Evolutionary conservation across 805 yeast species (phyloP).

Genomic region (Candida hungchunana): DNA sequence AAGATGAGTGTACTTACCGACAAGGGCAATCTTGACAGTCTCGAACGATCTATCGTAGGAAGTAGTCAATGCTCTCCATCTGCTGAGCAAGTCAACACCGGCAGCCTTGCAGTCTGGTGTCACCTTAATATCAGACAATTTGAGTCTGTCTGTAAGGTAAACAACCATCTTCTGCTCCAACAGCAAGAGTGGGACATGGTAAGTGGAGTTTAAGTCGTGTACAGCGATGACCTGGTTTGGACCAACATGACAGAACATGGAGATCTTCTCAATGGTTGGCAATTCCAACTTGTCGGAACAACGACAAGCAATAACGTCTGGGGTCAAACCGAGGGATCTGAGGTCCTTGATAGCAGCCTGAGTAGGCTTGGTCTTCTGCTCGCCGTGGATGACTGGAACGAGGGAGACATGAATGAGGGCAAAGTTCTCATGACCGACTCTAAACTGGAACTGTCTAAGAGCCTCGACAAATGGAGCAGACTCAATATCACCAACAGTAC

Average conservation of each 20-base stretch:
- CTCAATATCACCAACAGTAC: slow-evolving; percentile 99
- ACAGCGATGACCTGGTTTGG: slow-evolving; percentile 97
- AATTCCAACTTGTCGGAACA: slow-evolving; percentile 78
- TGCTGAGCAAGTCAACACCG: slow-evolving; percentile 66
- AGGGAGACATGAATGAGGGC: slow-evolving; percentile 94
- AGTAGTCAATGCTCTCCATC: slow-evolving; percentile 78
- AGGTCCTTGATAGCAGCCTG: slow-evolving; percentile 98
- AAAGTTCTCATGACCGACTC: slow-evolving; percentile 91
- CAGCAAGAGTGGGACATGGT: slow-evolving; percentile 91
- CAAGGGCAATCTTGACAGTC: slow-evolving; percentile 89
- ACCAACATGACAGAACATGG: slow-evolving; percentile 99
- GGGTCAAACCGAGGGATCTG: slow-evolving; percentile 90
- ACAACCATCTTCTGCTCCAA: slow-evolving; percentile 81
- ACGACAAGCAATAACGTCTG: slow-evolving; percentile 98
- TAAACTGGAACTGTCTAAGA: slow-evolving; percentile 95
- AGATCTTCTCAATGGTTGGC: slow-evolving; percentile 90
- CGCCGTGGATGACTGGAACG: slow-evolving; percentile 97
- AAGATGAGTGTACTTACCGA: slow-evolving; percentile 94
- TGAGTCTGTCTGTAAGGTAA: slow-evolving; percentile 65
- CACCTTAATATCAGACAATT: slow-evolving; percentile 45
- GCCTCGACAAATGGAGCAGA: slow-evolving; percentile 99
- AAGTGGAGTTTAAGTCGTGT: slow-evolving; percentile 94
- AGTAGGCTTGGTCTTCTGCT: slow-evolving; percentile 98
- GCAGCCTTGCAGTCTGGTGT: slow-evolving; percentile 47
- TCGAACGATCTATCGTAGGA: slow-evolving; percentile 81